Base-by-base conservation (phyloP, 2,329 filamentous ascomycete species). In the Monosporascus sp. region DNA sequence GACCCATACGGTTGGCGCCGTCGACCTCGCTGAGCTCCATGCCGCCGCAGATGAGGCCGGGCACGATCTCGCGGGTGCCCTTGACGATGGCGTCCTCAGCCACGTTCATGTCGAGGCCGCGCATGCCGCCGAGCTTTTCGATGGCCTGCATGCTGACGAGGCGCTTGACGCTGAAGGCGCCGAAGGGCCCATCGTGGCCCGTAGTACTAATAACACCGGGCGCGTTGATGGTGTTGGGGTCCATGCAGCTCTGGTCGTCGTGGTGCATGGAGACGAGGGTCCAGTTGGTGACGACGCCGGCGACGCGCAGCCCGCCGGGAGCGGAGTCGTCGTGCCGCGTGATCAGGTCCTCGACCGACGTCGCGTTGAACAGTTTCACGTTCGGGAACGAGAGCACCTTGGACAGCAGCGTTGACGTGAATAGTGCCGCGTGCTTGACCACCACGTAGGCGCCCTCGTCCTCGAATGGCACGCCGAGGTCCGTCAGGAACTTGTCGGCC, bases 361-460 rank as follows among this genome's bases (percentile, higher is more conserved):
- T 96, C 38, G 91, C 91, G 70, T 97, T 97, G 84, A 96, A 97
- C 58, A 97, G 85, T 83, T 97, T 97, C 67, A 96, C 83, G 73
- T 97, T 96, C 59, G 90, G 88, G 76, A 95, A 89, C 55, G 82
- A 74, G 50, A 97, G 78, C 9, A 97, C 91, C 73, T 88, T 88
- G 68, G 86, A 87, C 64, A 97, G 76, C 55, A 97, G 78, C 26
- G 91, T 96, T 56, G 87, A 90, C 34, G 91, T 97, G 79, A 96
- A 96, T 56, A 96, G 82, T 0, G 91, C 90, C 36, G 92, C 91
- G 73, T 96, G 91, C 83, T 94, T 95, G 70, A 96, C 91, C 1
- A 96, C 90, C 16, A 97, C 91, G 62, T 88, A 94, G 74, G 88
- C 82, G 50, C 88, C 89, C 66, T 96, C 91, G 58, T 96, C 90